Percentiles rank a stretch among this genome's conserved stretches.
These are phyloP conservation scores for Eustoma russellianum DNA, from an alignment of 257 asterid genomes.

Conservation along the genomic window DNA sequence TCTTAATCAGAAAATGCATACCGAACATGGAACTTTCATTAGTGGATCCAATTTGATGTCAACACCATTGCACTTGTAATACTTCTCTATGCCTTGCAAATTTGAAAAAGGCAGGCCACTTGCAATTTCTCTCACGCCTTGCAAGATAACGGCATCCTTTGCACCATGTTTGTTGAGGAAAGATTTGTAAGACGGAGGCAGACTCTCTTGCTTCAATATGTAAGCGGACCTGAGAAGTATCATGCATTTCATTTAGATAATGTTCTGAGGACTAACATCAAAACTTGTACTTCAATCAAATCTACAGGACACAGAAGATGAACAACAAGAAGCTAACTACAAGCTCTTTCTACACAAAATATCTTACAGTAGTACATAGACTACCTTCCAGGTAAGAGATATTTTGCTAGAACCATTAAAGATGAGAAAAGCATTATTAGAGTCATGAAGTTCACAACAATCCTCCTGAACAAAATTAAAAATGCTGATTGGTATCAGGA, in stretches of 20 bases:
- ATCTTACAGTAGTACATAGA: neutral
- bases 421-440: too few species aligned
- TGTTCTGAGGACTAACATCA: neutral
- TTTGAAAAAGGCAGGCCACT: conserved; percentile 60
- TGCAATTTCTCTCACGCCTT: conserved; percentile 71
- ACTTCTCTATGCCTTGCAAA: conserved; percentile 67
- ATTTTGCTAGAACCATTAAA: too few species aligned
- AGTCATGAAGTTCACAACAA: too few species aligned
- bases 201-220: conserved; percentile 80
- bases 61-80: conserved; percentile 66
- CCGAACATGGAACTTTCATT: conserved; percentile 96
- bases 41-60: conserved; percentile 71
- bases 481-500: too few species aligned
- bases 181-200: conserved; percentile 80
- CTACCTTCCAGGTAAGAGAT: too few species aligned
- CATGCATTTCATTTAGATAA: conserved; percentile 9
- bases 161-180: conserved; percentile 93
- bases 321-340: neutral
- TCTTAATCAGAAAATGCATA: conserved; percentile 22
- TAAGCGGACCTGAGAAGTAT: conserved; percentile 69
- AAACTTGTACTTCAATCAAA: neutral
- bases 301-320: neutral
- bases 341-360: neutral
- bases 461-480: too few species aligned
- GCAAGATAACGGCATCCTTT: conserved; percentile 66